Base-by-base conservation (phyloP, 2,329 filamentous ascomycete genomes). In the Nemania sp. region DNA sequence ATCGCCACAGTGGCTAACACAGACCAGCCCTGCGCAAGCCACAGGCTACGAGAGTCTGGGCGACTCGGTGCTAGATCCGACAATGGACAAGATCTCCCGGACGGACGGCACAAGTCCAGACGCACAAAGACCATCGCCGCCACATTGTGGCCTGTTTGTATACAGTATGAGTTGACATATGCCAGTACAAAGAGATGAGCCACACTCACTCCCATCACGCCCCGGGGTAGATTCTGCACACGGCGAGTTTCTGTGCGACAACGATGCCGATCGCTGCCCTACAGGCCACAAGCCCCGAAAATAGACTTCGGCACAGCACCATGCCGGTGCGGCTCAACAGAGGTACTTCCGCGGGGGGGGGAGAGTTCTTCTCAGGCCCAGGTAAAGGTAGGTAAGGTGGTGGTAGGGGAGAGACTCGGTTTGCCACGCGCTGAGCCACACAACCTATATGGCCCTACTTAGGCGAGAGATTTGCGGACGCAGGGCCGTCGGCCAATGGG, bases 221-320 rank as follows among this genome's bases (percentile, higher is more conserved):
- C 68, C 64, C n/a, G 67, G 68, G 67, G 68, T 68, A 58, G 58
- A 57, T 69, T 42, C 68, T 63, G 18, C 10, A 67, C 68, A 63
- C 12, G 55, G 64, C 55, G 17, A 55, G 52, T 40, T 45, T 4
- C 32, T 21, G 61, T 63, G 61, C 54, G 58, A 64, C 64, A 56
- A 55, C 42, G 17, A 5, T 49, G 51, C 42, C 46, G 56, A 62
- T 61, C 61, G 39, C 59, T 62, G 34, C 45, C 43, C n/a, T 57
- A 65, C 63, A 59, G 68, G 66, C 67, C 68, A 69, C 67, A 70
- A 51, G 21, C 29, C 59, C 48, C 58, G 46, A 43, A 40, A 40
- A 34, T 34, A 54, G 40, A 54, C 39, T 48, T 53, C 40, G 54
- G 46, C 43, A 47, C 45, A 54, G 42, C 29, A 55, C 37, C 43